Evolutionary conservation across 257 asterid genomes (phyloP).

Genomic region (Parsonsia alboflavescens): DNA sequence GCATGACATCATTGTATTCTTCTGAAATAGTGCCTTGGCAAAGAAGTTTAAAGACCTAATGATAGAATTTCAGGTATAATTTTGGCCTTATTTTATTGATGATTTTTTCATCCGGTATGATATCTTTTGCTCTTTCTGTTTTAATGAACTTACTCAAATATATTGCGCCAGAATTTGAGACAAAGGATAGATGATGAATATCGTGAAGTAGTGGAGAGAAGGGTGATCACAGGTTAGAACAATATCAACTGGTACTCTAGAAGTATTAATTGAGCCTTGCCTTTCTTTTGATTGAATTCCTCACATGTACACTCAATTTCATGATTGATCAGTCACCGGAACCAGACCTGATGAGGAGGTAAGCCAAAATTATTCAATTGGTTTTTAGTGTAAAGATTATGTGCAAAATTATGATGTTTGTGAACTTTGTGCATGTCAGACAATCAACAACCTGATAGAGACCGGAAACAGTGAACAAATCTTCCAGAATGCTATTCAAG

Average conservation of each 20-base stretch:
- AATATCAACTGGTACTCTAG: conserved; percentile 3
- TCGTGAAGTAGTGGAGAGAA: conserved; percentile 89
- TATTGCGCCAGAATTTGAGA: conserved; percentile 48
- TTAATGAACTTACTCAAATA: conserved; percentile 1
- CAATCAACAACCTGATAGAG: conserved; percentile 74
- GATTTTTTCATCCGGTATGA: not conserved
- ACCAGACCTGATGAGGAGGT: conserved; percentile 87
- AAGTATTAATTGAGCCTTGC: not conserved
- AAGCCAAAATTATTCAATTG: conserved; percentile 20
- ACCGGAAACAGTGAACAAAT: conserved; percentile 87
- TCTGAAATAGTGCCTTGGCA: conserved; percentile 49
- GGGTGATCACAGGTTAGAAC: conserved; percentile 72
- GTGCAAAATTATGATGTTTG: conserved; percentile 12
- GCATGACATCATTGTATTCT: conserved; percentile 5
- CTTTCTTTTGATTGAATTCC: conserved; percentile 11
- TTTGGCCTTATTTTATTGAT: not conserved
- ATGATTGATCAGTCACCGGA: conserved; percentile 59
- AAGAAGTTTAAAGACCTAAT: conserved; percentile 69
- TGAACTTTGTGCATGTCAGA: conserved; percentile 37
- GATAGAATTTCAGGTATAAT: conserved; percentile 74
- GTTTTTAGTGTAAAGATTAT: not conserved
- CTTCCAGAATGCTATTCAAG: conserved; percentile 79
- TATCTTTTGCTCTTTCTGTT: conserved; percentile 4
- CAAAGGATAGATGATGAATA: conserved; percentile 74
- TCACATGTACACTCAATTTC: conserved; percentile 10